Percentiles rank a stretch among this genome's conserved stretches.
These are phyloP conservation scores for Arthrocladium fulminans DNA, from an alignment of 2,329 filamentous ascomycete species.

Conservation along the genomic window DNA sequence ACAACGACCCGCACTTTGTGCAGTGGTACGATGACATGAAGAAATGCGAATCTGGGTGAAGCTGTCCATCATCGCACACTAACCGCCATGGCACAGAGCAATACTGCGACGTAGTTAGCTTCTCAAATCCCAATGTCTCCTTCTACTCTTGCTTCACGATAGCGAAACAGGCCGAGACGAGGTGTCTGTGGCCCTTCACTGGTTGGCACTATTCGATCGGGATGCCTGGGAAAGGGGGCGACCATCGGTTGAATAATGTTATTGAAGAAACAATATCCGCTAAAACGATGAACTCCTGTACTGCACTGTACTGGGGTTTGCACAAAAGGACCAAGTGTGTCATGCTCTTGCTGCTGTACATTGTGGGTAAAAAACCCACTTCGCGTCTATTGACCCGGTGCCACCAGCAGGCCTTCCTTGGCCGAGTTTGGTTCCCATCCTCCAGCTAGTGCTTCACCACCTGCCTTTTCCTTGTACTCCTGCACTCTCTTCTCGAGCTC, in stretches of 20 bases:
- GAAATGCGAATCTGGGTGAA: too few relatives aligned
- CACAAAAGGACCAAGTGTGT: neutral
- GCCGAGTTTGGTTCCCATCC: constrained; percentile 72
- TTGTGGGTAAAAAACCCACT: neutral
- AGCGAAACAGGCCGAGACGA: neutral
- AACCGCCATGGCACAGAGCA: neutral
- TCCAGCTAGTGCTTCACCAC: constrained; percentile 63
- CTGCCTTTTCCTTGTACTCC: constrained; percentile 67
- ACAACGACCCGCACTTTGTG: constrained; percentile 16
- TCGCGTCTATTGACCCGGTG: constrained; percentile 67
- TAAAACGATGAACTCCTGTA: neutral
- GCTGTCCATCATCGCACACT: neutral
- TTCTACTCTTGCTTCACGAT: neutral
- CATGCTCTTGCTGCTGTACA: constrained; percentile 8
- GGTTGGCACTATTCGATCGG: neutral
- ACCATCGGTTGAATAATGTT: neutral
- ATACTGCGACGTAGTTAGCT: neutral
- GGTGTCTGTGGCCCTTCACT: neutral
- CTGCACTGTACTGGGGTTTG: neutral
- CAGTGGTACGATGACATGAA: neutral
- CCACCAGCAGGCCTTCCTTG: constrained; percentile 72
- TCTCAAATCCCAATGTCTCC: neutral
- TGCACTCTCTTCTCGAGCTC: constrained; percentile 88
- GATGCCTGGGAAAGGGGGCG: neutral
- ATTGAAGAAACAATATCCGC: neutral